These are phyloP conservation scores for Heimioporus punctisporus DNA, from an alignment of 1,284 basidiomycete genomes.

Conservation along the genomic window DNA sequence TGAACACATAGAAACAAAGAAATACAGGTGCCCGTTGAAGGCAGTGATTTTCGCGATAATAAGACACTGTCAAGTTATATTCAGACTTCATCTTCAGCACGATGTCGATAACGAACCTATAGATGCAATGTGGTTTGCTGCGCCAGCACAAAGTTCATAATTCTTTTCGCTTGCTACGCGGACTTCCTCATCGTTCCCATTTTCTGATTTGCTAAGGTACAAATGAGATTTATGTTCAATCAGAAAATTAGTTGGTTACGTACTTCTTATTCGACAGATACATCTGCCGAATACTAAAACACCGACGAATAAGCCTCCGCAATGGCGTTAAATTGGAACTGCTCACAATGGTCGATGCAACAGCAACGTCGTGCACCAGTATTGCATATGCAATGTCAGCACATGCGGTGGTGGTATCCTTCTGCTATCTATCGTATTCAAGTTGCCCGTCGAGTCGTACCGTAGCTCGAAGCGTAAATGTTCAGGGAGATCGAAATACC, in stretches of 20 bases:
- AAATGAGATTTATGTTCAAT: constrained; percentile 20
- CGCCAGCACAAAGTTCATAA: constrained; percentile 70
- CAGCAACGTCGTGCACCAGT: constrained; percentile 81
- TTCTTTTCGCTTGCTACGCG: constrained; percentile 61
- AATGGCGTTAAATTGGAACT: not conserved
- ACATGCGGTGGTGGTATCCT: constrained; percentile 59
- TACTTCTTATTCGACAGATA: constrained; percentile 31
- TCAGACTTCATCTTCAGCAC: not conserved
- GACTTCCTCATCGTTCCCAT: constrained; percentile 49
- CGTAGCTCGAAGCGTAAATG: constrained; percentile 67
- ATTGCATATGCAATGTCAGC: constrained; percentile 82
- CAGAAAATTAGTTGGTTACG: constrained; percentile 4
- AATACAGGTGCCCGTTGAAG: constrained; percentile 72
- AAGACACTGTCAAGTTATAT: constrained; percentile 41
- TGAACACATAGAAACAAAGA: constrained; percentile 82
- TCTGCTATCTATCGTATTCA: constrained; percentile 29
- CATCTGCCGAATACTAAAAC: constrained; percentile 26
- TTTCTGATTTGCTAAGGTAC: constrained; percentile 31
- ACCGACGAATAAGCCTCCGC: not conserved
- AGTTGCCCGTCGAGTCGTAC: constrained; percentile 30
- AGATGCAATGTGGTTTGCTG: constrained; percentile 80
- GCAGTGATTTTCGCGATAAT: constrained; percentile 66
- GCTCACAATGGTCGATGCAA: constrained; percentile 84
- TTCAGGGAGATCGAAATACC: constrained; percentile 76
- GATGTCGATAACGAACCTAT: constrained; percentile 49